phyloP scores from a whole-genome alignment of 2,329 filamentous ascomycete genomes.

The Cyphellophora europaea region DNA sequence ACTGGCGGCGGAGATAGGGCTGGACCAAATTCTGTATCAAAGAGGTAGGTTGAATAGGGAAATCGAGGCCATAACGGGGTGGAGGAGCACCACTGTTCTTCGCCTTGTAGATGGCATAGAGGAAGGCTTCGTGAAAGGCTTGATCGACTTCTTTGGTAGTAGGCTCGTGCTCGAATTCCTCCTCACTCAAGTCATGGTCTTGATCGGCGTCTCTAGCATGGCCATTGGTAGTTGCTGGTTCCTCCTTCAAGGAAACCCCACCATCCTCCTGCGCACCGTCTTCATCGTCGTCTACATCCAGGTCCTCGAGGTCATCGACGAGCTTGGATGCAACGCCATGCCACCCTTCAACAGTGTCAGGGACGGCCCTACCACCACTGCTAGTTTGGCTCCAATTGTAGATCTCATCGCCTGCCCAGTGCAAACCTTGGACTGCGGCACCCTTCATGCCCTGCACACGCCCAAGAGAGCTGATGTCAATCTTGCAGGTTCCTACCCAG shows the following conservation, averaged over 20 bases:
- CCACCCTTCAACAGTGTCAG: constrained; percentile 46
- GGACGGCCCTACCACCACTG: constrained; percentile 42
- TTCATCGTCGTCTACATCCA: constrained; percentile 34
- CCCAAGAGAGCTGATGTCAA: constrained; percentile 47
- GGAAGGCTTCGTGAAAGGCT: constrained; percentile 54
- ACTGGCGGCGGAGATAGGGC: constrained; percentile 55
- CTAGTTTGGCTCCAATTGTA: constrained; percentile 53
- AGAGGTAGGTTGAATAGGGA: constrained; percentile 55
- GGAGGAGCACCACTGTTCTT: constrained; percentile 45
- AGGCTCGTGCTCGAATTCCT: constrained; percentile 40
- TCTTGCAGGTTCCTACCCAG: constrained; percentile 55
- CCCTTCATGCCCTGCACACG: constrained; percentile 53
- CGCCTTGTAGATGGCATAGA: constrained; percentile 53
- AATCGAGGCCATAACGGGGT: constrained; percentile 46
- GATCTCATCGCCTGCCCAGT: constrained; percentile 62
- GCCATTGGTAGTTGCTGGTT: constrained; percentile 2
- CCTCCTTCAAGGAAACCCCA: constrained; percentile 28
- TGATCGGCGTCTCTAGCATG: constrained; percentile 1
- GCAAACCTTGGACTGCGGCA: constrained; percentile 54
- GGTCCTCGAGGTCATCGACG: constrained; percentile 22
- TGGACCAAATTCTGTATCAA: constrained; percentile 56
- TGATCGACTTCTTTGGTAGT: constrained; percentile 58
- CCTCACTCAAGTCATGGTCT: constrained; percentile 20
- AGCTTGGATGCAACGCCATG: constrained; percentile 25
- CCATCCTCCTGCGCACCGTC: constrained; percentile 33